Evolutionary conservation across 2,329 filamentous ascomycete species (phyloP), one percentile per base, ranked within the genome.

Genomic region (Pyrenophora teres): DNA sequence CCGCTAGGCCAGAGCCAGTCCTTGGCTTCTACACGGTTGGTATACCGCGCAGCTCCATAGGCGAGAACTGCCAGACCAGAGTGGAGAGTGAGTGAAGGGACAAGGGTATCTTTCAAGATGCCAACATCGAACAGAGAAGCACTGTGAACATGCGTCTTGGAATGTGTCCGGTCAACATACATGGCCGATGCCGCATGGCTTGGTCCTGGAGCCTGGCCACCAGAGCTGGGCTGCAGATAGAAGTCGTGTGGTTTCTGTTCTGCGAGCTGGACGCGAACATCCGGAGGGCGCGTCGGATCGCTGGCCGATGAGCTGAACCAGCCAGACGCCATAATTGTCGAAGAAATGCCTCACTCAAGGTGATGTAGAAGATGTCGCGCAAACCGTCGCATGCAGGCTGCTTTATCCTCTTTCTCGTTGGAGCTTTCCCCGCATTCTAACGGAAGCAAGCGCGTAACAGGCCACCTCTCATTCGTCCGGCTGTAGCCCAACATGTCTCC

Each of bases 1-100:
- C 75, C 80, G 3, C 76, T 71, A 1, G 82, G 81, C 82, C 83
- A 85, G 5, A 83, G 69, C 75, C 79, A 83, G 64, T 87, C 83
- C 61, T 86, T 87, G n/a, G 78, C 73, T 49, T 86, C 83, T 8
- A 81, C 77, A n/a, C 78, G 76, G 60, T 83, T 69, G 6, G 81
- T 83, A 42, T 79, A 76, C 19, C 81, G 75, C 1, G 80, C 80
- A 25, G 78, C 73, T 7, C 76, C 76, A 61, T 82, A 86, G 0
- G 82, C 77, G 27, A 81, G 74, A 25, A 80, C 59, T 8, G 81
- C 77, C 10, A 85, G 74, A 3, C 79, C 76, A 0, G 80, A 76
- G 56, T 85, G 81, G 0, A 85, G 70, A 0, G 76, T 75, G 32
- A 85, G 72, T 0, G 81, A 84, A 0, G 83, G 83, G 3, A 83